phyloP scores from a whole-genome alignment of 1,139 yeast genomes.

The Nakaseomyces kungkrabaensis region DNA sequence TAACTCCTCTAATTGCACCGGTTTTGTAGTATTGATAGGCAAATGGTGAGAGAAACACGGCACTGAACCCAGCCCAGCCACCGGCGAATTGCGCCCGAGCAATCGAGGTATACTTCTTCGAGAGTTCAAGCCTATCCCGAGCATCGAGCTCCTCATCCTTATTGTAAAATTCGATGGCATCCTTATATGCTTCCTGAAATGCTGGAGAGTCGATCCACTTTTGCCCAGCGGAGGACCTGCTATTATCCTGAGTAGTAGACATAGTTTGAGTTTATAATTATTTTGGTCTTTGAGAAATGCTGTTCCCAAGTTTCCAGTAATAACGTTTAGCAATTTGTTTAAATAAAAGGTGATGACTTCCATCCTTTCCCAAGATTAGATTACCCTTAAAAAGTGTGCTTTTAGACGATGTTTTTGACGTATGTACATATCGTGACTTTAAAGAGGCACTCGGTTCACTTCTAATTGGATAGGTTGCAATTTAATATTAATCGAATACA shows the following conservation, averaged over 20 bases:
- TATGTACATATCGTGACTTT: too few species aligned
- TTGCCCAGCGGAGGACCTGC: neutral
- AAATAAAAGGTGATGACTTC: too few species aligned
- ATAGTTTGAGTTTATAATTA: neutral
- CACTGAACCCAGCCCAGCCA: conserved; percentile 31
- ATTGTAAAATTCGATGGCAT: conserved; percentile 26
- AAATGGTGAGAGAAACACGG: conserved; percentile 28
- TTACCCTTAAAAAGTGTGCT: too few species aligned
- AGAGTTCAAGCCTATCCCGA: conserved; percentile 23
- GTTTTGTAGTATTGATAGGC: conserved; percentile 24
- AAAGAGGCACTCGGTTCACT: too few species aligned
- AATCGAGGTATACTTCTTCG: conserved; percentile 18
- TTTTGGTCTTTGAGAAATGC: neutral
- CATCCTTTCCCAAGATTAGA: too few species aligned
- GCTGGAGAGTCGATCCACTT: conserved; percentile 13
- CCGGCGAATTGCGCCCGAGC: conserved; percentile 21
- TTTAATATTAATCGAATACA: too few species aligned
- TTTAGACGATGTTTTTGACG: too few species aligned
- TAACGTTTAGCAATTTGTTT: too few species aligned
- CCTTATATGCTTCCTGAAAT: conserved; percentile 24
- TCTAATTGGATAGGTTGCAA: too few species aligned
- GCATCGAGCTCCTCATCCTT: conserved; percentile 24
- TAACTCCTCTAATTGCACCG: conserved; percentile 29
- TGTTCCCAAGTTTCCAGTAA: neutral
- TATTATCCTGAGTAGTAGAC: neutral